Conservation (phyloP, 2,329 filamentous ascomycete genomes). For the Setomelanomma holmii region DNA sequence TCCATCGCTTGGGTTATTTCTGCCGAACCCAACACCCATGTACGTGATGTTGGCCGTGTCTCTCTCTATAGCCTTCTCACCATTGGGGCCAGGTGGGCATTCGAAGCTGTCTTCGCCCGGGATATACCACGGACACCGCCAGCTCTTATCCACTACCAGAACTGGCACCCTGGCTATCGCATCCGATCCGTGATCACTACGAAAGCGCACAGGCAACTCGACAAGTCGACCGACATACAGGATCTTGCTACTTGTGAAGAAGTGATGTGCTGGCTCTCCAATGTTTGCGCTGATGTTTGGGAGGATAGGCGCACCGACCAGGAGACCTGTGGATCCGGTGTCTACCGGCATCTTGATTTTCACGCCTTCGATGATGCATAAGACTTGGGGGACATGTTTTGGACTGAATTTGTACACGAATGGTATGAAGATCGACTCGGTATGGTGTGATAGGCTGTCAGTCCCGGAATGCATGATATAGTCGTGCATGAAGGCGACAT, state of each 20-base stretch:
- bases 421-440: conserved; percentile 41
- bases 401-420: conserved; percentile 38
- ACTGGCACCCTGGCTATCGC: conserved; percentile 37
- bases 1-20: conserved; percentile 36
- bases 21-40: conserved; percentile 47
- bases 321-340: conserved; percentile 43
- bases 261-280: conserved; percentile 40
- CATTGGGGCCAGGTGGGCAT: conserved; percentile 38
- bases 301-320: conserved; percentile 43
- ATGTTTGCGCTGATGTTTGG: conserved; percentile 29
- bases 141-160: conserved; percentile 43
- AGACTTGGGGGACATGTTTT: conserved; percentile 33
- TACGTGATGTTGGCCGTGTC: conserved; percentile 42
- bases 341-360: conserved; percentile 43
- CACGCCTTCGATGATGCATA: conserved; percentile 34
- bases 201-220: conserved; percentile 35
- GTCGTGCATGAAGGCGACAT: conserved; percentile 6
- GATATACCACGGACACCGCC: conserved; percentile 44
- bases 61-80: conserved; percentile 29
- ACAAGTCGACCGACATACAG: conserved; percentile 43
- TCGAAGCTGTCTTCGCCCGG: conserved; percentile 34
- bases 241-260: conserved; percentile 44
- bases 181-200: conserved; percentile 25
- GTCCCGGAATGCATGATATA: conserved; percentile 17
- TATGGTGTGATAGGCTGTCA: conserved; percentile 21